Conservation (phyloP, 2,329 filamentous ascomycete species). For the Aspergillus novofumigatus region DNA sequence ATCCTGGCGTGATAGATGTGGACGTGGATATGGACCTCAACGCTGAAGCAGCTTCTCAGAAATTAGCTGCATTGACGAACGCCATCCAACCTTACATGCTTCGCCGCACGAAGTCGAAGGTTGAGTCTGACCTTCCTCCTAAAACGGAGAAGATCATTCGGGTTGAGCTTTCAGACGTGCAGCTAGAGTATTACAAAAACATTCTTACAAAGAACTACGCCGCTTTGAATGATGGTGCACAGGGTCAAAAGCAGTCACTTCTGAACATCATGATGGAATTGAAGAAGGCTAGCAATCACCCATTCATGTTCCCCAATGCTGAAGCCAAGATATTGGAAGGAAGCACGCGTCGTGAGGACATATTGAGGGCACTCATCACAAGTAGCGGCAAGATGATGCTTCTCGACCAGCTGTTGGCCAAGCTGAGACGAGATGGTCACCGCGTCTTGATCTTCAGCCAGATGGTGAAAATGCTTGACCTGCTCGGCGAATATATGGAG, state of each 20-base stretch:
- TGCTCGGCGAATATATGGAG: slow-evolving; percentile 88
- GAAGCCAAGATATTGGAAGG: slow-evolving; percentile 84
- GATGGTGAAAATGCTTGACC: slow-evolving; percentile 98
- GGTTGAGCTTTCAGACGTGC: slow-evolving; percentile 92
- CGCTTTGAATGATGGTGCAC: slow-evolving; percentile 83
- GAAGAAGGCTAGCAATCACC: slow-evolving; percentile 98
- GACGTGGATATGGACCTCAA: slow-evolving; percentile 86
- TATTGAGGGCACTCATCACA: slow-evolving; percentile 86
- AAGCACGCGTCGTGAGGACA: slow-evolving; percentile 77
- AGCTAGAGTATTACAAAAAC: slow-evolving; percentile 98
- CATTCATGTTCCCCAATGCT: slow-evolving; percentile 93
- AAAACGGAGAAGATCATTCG: slow-evolving; percentile 99
- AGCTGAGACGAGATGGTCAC: slow-evolving; percentile 88
- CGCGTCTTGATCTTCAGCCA: slow-evolving; percentile 98
- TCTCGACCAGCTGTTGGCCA: slow-evolving; percentile 87
- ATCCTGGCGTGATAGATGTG: slow-evolving; percentile 87
- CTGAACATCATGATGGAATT: slow-evolving; percentile 99
- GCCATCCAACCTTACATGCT: slow-evolving; percentile 92
- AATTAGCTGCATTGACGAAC: slow-evolving; percentile 78
- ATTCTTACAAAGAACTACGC: slow-evolving; percentile 96
- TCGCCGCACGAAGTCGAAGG: slow-evolving; percentile 92
- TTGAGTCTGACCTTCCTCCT: slow-evolving; percentile 90
- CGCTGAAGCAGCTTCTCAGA: slow-evolving; percentile 76
- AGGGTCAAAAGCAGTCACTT: slow-evolving; percentile 88
- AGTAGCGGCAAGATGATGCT: slow-evolving; percentile 99